Base-by-base conservation (phyloP, 2,329 filamentous ascomycete genomes). In the Pyrenochaeta sp. region DNA sequence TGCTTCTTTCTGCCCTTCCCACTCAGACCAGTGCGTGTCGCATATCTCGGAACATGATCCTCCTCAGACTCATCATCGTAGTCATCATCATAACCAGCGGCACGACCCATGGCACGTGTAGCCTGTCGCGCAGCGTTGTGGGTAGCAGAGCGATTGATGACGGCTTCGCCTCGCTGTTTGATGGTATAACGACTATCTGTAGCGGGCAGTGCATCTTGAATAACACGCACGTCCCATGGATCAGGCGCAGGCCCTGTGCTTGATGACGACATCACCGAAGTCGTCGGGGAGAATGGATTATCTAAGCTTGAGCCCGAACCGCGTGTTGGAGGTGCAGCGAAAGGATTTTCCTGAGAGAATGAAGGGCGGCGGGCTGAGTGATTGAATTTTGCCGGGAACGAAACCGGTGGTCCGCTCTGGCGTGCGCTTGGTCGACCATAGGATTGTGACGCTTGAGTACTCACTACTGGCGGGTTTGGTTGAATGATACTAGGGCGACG, bases 401-500 rank as follows among this genome's bases (percentile, higher is more conserved):
- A 66, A 4, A 68, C 17, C 23, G 66, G 58, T 5, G 63, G 56
- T 12, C 63, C 56, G 14, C 58, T 49, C 40, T 60, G 54, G 3
- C 67, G 60, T 21, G 58, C 57, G 4, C 56, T 61, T 18, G 63
- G 57, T 11, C 59, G 54, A 3, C 62, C 49, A 44, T 61, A 67
- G n/a, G 55, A 48, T 35, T 56, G 49, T 12, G 41, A 23, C n/a
- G 42, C 40, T 36, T 64, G 60, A 6, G 59, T 32, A 20, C 54
- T 64, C 31, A 54, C 40, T 0, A 44, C 33, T 4, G 68, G 68
- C 2, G 65, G 63, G 23, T 46, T 58, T 2, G 58, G 49, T 36
- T 73, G 70, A 15, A 60, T 53, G 45, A 72, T 53, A 42, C 64
- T 68, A 10, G 65, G 51, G 3, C 63, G 60, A 7, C 64, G 67